These are phyloP conservation scores for Penicillium samsonianum DNA, from an alignment of 495 filamentous ascomycete genomes.

Conservation along the genomic window DNA sequence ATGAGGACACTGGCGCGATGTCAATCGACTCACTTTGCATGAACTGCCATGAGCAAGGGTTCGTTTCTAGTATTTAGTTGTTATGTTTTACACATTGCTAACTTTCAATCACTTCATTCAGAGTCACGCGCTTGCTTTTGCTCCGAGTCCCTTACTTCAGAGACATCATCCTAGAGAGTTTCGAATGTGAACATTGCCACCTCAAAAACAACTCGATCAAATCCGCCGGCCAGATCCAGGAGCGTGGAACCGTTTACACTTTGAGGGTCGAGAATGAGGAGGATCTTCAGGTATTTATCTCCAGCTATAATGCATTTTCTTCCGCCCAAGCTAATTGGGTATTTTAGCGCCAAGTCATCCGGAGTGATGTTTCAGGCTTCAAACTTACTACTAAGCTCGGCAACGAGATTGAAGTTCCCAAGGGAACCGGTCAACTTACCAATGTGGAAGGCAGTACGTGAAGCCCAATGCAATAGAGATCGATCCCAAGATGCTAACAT, in stretches of 20 bases:
- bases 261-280: slow-evolving; percentile 65
- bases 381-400: slow-evolving; percentile 68
- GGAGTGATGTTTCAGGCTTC: slow-evolving; percentile 81
- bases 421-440: slow-evolving; percentile 83
- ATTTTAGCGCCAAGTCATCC: slow-evolving; percentile 76
- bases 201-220: slow-evolving; percentile 91
- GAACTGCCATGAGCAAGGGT: slow-evolving; percentile 85
- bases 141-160: slow-evolving; percentile 94
- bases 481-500: not conserved
- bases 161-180: slow-evolving; percentile 95
- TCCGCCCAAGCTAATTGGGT: not conserved
- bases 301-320: not conserved
- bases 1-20: slow-evolving; percentile 51
- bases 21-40: slow-evolving; percentile 71
- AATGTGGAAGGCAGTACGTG: slow-evolving; percentile 73
- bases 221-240: slow-evolving; percentile 85
- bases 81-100: slow-evolving; percentile 4
- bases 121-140: slow-evolving; percentile 80
- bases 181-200: slow-evolving; percentile 84
- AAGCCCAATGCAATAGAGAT: not conserved
- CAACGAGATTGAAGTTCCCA: slow-evolving; percentile 80
- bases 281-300: slow-evolving; percentile 44
- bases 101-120: slow-evolving; percentile 1
- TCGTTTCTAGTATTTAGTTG: slow-evolving; percentile 25
- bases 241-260: slow-evolving; percentile 78